Conservation (phyloP, 1,284 basidiomycete species). For the Ustilago xerochloae region DNA sequence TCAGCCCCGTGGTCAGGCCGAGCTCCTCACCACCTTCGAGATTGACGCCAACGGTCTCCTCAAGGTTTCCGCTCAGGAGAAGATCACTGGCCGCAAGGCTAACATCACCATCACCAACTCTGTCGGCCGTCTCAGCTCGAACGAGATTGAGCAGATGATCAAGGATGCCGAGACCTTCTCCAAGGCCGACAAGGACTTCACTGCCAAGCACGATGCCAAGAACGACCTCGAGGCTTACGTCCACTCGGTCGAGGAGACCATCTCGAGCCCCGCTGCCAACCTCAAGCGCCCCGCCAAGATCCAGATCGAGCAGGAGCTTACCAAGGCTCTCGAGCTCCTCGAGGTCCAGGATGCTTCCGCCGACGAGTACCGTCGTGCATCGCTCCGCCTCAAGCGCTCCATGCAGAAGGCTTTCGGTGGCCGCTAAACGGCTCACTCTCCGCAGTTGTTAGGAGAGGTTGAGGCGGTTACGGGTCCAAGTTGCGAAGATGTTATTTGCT, state of each 20-base stretch:
- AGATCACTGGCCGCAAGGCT: slow-evolving; percentile 67
- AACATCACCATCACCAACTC: slow-evolving; percentile 69
- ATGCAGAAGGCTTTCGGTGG: slow-evolving; percentile 67
- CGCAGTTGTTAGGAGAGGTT: not conserved
- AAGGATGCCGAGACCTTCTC: slow-evolving; percentile 68
- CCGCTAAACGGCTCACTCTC: slow-evolving; percentile 41
- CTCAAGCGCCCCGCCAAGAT: slow-evolving; percentile 67
- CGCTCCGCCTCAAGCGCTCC: slow-evolving; percentile 66
- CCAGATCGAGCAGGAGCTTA: slow-evolving; percentile 68
- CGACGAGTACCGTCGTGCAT: slow-evolving; percentile 66
- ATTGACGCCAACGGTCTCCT: slow-evolving; percentile 68
- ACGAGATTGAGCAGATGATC: slow-evolving; percentile 69
- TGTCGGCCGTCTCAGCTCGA: slow-evolving; percentile 64
- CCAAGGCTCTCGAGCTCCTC: slow-evolving; percentile 68
- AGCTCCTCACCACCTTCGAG: slow-evolving; percentile 67
- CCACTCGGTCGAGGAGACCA: slow-evolving; percentile 66
- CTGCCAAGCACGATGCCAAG: slow-evolving; percentile 67
- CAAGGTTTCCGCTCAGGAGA: slow-evolving; percentile 67
- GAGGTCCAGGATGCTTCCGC: slow-evolving; percentile 65
- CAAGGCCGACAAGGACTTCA: slow-evolving; percentile 68
- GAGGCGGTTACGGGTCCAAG: too few relatives aligned
- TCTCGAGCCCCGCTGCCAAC: slow-evolving; percentile 65
- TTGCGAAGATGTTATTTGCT: slow-evolving; percentile 4
- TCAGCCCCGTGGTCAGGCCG: slow-evolving; percentile 67
- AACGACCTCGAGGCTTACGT: slow-evolving; percentile 68